Conservation (phyloP, 2,329 filamentous ascomycete genomes). For the Colletotrichum falcatum region DNA sequence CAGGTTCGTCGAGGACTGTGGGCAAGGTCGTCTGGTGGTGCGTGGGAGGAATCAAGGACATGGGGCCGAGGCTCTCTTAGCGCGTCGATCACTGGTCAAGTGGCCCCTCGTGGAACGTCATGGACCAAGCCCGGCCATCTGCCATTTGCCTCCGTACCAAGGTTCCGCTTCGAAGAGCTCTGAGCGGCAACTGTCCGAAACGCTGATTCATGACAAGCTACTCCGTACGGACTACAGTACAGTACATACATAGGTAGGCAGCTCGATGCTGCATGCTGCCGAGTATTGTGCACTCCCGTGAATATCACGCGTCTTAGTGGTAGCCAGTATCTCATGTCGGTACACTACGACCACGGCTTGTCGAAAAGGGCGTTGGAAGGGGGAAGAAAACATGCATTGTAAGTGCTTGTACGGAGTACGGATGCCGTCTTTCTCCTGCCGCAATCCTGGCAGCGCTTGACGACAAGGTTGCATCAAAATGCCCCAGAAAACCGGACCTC, state of each 20-base stretch:
- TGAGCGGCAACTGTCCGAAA: conserved; percentile 6
- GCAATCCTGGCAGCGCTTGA: not conserved
- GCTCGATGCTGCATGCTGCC: not conserved
- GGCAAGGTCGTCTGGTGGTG: not conserved
- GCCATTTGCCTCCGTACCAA: not conserved
- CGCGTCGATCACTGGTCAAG: conserved; percentile 31
- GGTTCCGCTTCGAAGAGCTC: too few species aligned
- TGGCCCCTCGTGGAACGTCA: conserved; percentile 21
- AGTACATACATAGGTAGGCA: too few species aligned
- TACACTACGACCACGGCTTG: not conserved
- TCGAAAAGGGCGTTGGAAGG: not conserved
- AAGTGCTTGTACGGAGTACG: too few species aligned
- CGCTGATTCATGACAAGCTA: not conserved
- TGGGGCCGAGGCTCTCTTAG: conserved; percentile 28
- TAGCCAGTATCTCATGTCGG: not conserved
- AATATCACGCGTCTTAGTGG: not conserved
- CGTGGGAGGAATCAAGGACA: conserved; percentile 19
- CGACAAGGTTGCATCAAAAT: not conserved
- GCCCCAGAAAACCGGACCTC: not conserved
- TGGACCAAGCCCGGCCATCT: conserved; percentile 6
- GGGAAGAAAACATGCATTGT: not conserved
- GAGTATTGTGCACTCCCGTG: not conserved
- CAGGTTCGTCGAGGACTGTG: not conserved
- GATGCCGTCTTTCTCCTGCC: not conserved
- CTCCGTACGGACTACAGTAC: too few species aligned